Evolutionary conservation across 495 filamentous ascomycete species (phyloP).

Genomic region (Xylaria palmicola): DNA sequence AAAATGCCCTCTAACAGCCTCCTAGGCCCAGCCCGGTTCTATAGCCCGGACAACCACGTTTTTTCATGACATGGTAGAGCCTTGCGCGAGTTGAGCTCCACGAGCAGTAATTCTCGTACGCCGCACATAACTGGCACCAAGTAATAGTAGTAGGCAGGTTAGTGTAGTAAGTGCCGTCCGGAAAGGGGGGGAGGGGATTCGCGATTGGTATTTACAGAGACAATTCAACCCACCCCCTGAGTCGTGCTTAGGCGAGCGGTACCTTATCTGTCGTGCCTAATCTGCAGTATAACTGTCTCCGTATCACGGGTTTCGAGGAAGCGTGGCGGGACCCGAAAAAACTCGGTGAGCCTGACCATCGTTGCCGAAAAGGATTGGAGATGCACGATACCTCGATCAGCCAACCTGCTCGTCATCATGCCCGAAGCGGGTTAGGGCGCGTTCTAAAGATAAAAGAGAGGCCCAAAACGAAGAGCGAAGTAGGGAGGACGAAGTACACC

Average conservation of each 20-base stretch:
- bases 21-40: neutral
- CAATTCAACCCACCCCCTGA: slow-evolving; percentile 13
- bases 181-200: neutral
- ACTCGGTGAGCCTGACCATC: slow-evolving; percentile 5
- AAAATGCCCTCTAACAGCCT: neutral
- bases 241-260: slow-evolving; percentile 16
- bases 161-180: neutral
- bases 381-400: too few relatives aligned
- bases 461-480: neutral
- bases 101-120: too few relatives aligned
- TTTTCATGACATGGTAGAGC: neutral
- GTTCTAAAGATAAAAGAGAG: too few relatives aligned
- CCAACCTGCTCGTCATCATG: too few relatives aligned
- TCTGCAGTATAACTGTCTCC: neutral
- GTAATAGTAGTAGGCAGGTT: neutral
- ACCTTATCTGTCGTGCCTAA: slow-evolving; percentile 3
- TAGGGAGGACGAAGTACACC: neutral
- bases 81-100: too few relatives aligned
- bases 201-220: neutral
- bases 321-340: neutral
- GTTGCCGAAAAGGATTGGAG: neutral
- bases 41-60: neutral
- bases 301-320: neutral
- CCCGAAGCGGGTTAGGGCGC: too few relatives aligned
- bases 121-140: neutral